Percentiles rank a stretch among this genome's conserved stretches.
Evolutionary conservation across 2,329 filamentous ascomycete genomes (phyloP).

Genomic region (Fusarium tupiense): DNA sequence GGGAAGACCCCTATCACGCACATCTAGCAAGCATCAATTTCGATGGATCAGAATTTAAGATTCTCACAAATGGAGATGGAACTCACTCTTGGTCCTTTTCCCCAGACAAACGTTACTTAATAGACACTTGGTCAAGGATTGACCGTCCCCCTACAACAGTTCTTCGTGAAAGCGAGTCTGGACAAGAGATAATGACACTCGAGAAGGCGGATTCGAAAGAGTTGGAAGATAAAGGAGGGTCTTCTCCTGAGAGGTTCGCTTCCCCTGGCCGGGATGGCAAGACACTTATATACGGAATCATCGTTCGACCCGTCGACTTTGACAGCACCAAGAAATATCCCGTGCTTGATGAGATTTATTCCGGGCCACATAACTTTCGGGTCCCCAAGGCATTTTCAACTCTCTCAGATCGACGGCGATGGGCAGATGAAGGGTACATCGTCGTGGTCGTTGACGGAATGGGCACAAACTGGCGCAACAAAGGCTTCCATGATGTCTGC

Average conservation of each 20-base stretch:
- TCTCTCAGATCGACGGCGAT: slow-evolving; percentile 23
- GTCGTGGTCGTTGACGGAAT: slow-evolving; percentile 46
- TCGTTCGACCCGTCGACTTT: slow-evolving; percentile 40
- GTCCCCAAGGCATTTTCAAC: slow-evolving; percentile 40
- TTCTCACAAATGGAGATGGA: slow-evolving; percentile 43
- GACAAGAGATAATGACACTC: slow-evolving; percentile 26
- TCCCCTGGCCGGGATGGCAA: slow-evolving; percentile 41
- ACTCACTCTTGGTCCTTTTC: slow-evolving; percentile 41
- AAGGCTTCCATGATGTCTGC: slow-evolving; percentile 45
- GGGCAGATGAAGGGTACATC: slow-evolving; percentile 45
- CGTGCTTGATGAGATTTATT: slow-evolving; percentile 45
- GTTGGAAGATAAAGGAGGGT: slow-evolving; percentile 22
- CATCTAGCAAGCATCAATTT: slow-evolving; percentile 41
- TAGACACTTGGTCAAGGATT: slow-evolving; percentile 43
- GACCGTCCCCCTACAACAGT: slow-evolving; percentile 33
- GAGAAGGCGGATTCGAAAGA: slow-evolving; percentile 8
- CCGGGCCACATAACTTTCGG: slow-evolving; percentile 42
- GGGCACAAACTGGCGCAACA: slow-evolving; percentile 46
- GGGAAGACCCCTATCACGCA: slow-evolving; percentile 42
- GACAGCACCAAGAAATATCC: slow-evolving; percentile 41
- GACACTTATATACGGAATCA: slow-evolving; percentile 43
- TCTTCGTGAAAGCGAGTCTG: slow-evolving; percentile 33
- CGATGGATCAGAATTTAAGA: slow-evolving; percentile 40
- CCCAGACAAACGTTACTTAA: slow-evolving; percentile 31
- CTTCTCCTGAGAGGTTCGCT: slow-evolving; percentile 38